Evolutionary conservation across 1,139 yeast genomes (phyloP).

Genomic region (Suhomyces wounanorum): DNA sequence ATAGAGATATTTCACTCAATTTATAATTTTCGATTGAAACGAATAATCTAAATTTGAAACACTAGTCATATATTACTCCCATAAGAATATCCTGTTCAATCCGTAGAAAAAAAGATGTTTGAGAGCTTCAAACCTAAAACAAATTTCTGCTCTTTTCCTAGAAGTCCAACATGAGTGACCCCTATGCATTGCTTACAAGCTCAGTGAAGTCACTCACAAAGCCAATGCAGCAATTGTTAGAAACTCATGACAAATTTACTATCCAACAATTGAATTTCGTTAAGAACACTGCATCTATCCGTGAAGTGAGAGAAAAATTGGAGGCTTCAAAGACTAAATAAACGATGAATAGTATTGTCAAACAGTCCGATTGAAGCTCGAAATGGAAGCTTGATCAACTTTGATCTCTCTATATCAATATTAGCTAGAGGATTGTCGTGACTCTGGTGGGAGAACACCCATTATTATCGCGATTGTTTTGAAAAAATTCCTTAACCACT

Average conservation of each 20-base stretch:
- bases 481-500: background rate
- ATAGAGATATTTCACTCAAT: background rate
- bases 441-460: no score
- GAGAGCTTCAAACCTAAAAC: background rate
- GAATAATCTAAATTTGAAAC: background rate
- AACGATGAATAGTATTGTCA: no score
- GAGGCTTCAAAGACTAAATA: background rate
- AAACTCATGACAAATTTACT: slow-evolving; percentile 31
- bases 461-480: background rate
- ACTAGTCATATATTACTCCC: no score
- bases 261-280: slow-evolving; percentile 28
- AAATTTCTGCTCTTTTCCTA: background rate
- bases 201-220: slow-evolving; percentile 23
- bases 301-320: background rate
- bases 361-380: slow-evolving; percentile 13
- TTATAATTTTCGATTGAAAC: background rate
- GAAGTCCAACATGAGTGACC: slow-evolving; percentile 18
- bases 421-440: no score
- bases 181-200: slow-evolving; percentile 25
- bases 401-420: no score
- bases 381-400: background rate
- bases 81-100: background rate
- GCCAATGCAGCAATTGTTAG: slow-evolving; percentile 28
- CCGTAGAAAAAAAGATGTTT: background rate
- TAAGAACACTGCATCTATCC: slow-evolving; percentile 22